Conservation (phyloP, 768 basidiomycete genomes). For the Leucosporidium scottii region DNA sequence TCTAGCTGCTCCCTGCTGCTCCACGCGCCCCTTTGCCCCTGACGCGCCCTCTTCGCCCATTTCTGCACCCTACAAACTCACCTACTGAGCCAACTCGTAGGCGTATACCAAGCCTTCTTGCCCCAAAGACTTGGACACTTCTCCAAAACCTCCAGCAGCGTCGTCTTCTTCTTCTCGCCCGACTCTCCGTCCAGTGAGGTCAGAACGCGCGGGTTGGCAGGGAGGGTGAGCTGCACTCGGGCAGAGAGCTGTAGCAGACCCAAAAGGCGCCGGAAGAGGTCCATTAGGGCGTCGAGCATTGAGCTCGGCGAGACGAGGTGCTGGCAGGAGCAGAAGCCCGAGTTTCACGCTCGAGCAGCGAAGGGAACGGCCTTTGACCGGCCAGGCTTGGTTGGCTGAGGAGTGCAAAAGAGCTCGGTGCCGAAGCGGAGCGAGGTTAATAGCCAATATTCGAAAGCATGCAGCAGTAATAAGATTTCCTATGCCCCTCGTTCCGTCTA, state of each 20-base stretch:
- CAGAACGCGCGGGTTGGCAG: constrained; percentile 1
- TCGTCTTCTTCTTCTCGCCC: background rate
- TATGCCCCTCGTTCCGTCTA: too few relatives aligned
- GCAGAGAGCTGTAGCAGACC: constrained; percentile 6
- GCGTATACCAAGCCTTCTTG: constrained; percentile 12
- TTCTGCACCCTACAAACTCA: background rate
- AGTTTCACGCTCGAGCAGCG: too few relatives aligned
- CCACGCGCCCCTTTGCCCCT: background rate
- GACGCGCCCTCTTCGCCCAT: background rate
- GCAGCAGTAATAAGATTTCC: too few relatives aligned
- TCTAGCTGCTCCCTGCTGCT: background rate
- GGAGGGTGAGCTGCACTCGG: constrained; percentile 8
- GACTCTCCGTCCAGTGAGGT: constrained; percentile 3
- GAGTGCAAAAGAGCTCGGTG: too few relatives aligned
- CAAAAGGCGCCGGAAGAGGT: background rate
- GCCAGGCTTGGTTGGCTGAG: too few relatives aligned
- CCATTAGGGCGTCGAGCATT: too few relatives aligned
- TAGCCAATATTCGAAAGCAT: too few relatives aligned
- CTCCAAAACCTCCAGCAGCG: constrained; percentile 6
- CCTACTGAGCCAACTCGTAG: constrained; percentile 20
- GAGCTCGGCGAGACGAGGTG: too few relatives aligned
- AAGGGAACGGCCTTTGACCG: too few relatives aligned
- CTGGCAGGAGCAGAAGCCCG: too few relatives aligned
- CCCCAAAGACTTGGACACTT: constrained; percentile 16
- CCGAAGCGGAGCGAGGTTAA: too few relatives aligned